Base-by-base conservation (phyloP, 495 filamentous ascomycete genomes). In the Penicillium herquei region DNA sequence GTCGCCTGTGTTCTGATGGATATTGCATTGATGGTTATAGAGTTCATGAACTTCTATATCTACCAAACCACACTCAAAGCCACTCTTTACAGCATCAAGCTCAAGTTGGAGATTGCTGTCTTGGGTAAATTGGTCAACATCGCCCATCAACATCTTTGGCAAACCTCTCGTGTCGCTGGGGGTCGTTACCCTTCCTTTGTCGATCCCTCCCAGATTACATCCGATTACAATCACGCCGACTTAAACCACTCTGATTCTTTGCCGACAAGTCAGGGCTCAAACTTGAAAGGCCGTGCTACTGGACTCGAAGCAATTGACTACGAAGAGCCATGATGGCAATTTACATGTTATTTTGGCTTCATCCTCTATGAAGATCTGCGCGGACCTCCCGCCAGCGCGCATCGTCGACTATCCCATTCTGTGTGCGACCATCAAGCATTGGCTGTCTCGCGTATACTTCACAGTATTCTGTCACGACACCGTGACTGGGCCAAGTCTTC, bases 41-140 rank as follows among this genome's bases (percentile, higher is more conserved):
- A 68, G 56, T 68, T 68, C 21, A 66, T 57, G 59, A 59, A 68
- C 39, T 66, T 66, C 30, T 68, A 68, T 48, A 66, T 68, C 50
- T 68, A 64, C 52, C 65, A 68, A 34, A 68, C 65, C 0, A 68
- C 65, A 13, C 59, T 68, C 43, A 68, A 68, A 30, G 65, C 65
- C 1, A 68, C 63, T 4, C 48, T 68, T 12, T 68, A 68, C 55
- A 68, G 65, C 39, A 53, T 68, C 35, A 68, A 68, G 35, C 53
- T 68, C 35, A 68, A 68, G 52, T 41, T 68, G 51, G 65, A 68
- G 21, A 68, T 68, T 40, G 65, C 65, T 10, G 65, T 68, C 0
- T 34, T 68, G 40, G 65, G 65, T 0, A 68, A 68, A 44, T 45
- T 68, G 53, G 65, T 68, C 51, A 64, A 68, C 12, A 59, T 68